Evolutionary conservation across 2,329 filamentous ascomycete species (phyloP), one percentile per base, ranked within the genome.

Genomic region (Exophiala lecanii-corni): DNA sequence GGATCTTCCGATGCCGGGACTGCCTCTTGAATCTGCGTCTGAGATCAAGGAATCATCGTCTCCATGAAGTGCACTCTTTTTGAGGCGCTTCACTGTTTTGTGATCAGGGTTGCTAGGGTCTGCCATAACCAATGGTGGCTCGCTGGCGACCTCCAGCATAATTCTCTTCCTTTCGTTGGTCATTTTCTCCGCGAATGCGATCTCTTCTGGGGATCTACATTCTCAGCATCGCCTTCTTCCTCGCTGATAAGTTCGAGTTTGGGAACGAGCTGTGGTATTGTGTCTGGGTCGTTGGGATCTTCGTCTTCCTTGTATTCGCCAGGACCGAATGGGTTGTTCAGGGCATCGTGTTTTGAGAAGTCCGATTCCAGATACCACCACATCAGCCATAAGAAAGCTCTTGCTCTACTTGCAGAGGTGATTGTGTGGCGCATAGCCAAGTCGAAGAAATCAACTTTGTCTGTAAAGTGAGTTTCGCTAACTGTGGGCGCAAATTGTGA

Each of bases 291-390:
- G 9, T 49, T 23, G 9, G 54, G 53, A 36, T 54, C 53, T 40
- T 54, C 45, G 30, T 41, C 44, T 12, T 51, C 51, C 38, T 42
- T 47, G 39, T 52, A 56, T 26, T 65, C 49, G 10, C 70, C 70
- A 2, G 66, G 63, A 0, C 92, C 92, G 57, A 96, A 98, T 0
- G 92, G 92, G 58, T 98, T 98, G 55, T 86, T 83, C 36, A 87
- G 76, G 33, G 88, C 91, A 43, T 86, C 88, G 57, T 95, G 86
- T 55, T 84, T 81, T 0, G 86, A 86, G 55, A 96, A 97, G 25
- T 51, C 41, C 19, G 89, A 95, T 63, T 98, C 92, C 13, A 98
- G 76, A 60, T 98, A 97, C 73, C 92, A 96, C 92, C 92, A 98
- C 81, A 98, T 94, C 51, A 98, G 72, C 92, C 92, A 98, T 15